These are phyloP conservation scores for Talaromyces proteolyticus DNA, from an alignment of 495 filamentous ascomycete genomes.

Conservation along the genomic window DNA sequence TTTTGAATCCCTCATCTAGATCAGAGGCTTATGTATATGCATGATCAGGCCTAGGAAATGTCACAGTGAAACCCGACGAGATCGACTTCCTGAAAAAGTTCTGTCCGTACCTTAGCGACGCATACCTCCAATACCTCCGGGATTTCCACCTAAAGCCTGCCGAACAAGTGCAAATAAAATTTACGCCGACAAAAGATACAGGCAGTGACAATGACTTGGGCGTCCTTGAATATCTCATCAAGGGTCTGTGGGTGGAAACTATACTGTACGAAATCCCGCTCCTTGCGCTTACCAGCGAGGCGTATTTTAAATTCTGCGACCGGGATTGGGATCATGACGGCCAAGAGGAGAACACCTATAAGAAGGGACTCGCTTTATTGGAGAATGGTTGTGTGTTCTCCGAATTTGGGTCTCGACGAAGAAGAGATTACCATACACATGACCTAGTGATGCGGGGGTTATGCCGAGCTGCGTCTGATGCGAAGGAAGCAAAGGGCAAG, in stretches of 20 bases:
- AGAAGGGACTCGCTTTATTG: constrained; percentile 72
- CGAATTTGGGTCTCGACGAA: constrained; percentile 84
- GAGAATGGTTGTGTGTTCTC: constrained; percentile 82
- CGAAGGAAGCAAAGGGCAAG: constrained; percentile 57
- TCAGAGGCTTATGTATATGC: background rate
- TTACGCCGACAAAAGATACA: constrained; percentile 56
- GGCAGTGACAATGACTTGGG: constrained; percentile 66
- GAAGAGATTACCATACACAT: constrained; percentile 92
- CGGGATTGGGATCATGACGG: constrained; percentile 79
- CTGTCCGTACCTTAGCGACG: constrained; percentile 73
- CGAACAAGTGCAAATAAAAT: constrained; percentile 70
- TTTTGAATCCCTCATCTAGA: constrained; percentile 1
- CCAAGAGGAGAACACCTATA: constrained; percentile 76
- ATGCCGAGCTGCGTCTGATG: constrained; percentile 63
- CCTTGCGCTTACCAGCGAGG: constrained; percentile 84
- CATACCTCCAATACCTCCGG: constrained; percentile 74
- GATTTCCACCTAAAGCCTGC: constrained; percentile 73
- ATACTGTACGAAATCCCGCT: constrained; percentile 98
- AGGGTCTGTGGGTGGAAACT: constrained; percentile 86
- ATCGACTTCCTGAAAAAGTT: constrained; percentile 67
- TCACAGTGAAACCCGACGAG: constrained; percentile 73
- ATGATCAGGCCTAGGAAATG: constrained; percentile 63
- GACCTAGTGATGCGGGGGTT: constrained; percentile 85
- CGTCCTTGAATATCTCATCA: constrained; percentile 64
- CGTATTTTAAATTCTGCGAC: constrained; percentile 94